These are phyloP conservation scores for Secale cereale DNA, from an alignment of 176 grass and related monocot genomes.

Conservation along the genomic window DNA sequence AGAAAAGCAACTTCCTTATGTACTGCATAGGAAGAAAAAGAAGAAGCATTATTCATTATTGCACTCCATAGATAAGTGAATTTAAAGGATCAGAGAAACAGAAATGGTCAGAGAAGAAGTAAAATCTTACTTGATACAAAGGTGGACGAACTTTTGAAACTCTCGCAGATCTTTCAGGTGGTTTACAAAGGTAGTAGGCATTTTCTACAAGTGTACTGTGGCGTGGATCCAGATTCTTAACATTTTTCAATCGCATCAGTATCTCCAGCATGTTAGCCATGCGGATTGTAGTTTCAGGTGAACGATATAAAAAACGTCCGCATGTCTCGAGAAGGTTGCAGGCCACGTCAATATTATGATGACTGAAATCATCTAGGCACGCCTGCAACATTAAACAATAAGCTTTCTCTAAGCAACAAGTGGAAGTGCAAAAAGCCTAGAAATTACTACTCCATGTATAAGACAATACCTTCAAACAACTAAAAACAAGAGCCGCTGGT, in stretches of 20 bases:
- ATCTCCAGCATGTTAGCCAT: constrained; percentile 98
- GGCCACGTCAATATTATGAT: constrained; percentile 98
- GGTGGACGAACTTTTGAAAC: constrained; percentile 89
- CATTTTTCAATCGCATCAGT: constrained; percentile 98
- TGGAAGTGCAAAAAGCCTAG: not conserved
- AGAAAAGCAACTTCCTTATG: constrained; percentile 94
- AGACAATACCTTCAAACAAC: constrained; percentile 87
- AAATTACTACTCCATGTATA: constrained; percentile 1
- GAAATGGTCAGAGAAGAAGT: constrained; percentile 9
- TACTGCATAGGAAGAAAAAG: constrained; percentile 55
- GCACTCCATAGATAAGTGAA: constrained; percentile 16
- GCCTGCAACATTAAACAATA: constrained; percentile 55
- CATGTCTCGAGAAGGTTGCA: constrained; percentile 99
- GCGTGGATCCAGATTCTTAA: constrained; percentile 96
- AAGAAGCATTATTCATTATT: constrained; percentile 22
- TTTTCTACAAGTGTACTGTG: constrained; percentile 99
- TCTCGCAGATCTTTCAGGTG: constrained; percentile 87
- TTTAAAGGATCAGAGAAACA: constrained; percentile 8
- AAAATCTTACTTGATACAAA: constrained; percentile 76
- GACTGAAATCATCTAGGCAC: constrained; percentile 97
- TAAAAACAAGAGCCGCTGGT: constrained; percentile 77
- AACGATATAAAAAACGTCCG: constrained; percentile 90
- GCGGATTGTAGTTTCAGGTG: constrained; percentile 92
- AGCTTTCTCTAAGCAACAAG: constrained; percentile 6
- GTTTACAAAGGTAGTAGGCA: constrained; percentile 98